phyloP scores from a whole-genome alignment of 305 asterid species.

The Fraxinus floribunda region DNA sequence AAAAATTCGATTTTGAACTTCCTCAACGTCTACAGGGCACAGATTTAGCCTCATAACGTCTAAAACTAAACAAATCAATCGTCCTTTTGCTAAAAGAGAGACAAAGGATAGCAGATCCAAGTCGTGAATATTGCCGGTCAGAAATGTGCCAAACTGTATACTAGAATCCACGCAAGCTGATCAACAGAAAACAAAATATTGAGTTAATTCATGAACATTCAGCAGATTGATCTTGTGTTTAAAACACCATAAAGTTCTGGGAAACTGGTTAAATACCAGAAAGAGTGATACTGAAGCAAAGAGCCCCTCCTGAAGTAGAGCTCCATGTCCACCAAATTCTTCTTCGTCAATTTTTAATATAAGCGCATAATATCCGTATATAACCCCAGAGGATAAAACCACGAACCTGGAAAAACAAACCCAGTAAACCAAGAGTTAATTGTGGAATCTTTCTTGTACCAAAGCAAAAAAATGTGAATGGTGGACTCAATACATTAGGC shows the following conservation, averaged over 20 bases:
- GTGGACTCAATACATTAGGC: background rate
- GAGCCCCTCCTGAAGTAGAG: slow-evolving; percentile 95
- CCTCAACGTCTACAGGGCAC: slow-evolving; percentile 23
- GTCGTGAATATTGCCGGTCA: slow-evolving; percentile 35
- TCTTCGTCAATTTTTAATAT: slow-evolving; percentile 90
- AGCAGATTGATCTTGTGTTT: background rate
- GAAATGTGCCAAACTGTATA: slow-evolving; percentile 93
- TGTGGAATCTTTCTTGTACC: background rate
- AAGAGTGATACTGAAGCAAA: slow-evolving; percentile 86
- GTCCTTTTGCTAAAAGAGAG: slow-evolving; percentile 15
- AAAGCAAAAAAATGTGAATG: background rate
- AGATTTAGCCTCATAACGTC: slow-evolving; percentile 17
- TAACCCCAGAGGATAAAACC: slow-evolving; percentile 69
- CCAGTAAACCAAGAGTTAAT: slow-evolving; percentile 12
- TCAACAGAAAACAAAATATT: slow-evolving; percentile 13
- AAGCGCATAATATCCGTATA: slow-evolving; percentile 74
- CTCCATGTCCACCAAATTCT: slow-evolving; percentile 91
- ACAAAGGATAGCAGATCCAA: background rate
- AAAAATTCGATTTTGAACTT: slow-evolving; percentile 20
- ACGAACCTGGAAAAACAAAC: slow-evolving; percentile 52
- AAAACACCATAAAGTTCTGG: background rate
- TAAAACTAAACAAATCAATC: slow-evolving; percentile 20
- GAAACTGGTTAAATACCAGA: slow-evolving; percentile 48
- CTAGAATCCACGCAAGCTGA: slow-evolving; percentile 90
- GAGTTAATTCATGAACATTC: slow-evolving; percentile 11